Base-by-base conservation (phyloP, 108 stramenopile species). In the Skeletonema potamos region DNA sequence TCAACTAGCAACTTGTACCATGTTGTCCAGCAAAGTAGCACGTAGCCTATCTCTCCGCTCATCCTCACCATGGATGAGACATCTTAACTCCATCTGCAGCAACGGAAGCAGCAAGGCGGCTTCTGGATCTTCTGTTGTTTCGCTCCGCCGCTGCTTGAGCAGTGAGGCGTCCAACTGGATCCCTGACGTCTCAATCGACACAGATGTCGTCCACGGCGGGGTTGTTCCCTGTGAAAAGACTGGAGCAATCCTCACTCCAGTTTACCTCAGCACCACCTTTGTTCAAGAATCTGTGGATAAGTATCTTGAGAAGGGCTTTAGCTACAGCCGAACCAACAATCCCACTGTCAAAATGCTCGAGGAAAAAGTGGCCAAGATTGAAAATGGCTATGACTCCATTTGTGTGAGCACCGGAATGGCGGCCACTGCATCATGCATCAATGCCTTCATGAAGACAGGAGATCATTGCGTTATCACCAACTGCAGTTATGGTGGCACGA, bases 401-500 rank as follows among this genome's bases (percentile, higher is more conserved):
- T 85, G 85, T 60, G 86, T 93, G 24, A 80, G 86, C 26, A 91
- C 90, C 29, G 92, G 92, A 29, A 90, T 93, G 89, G 87, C 90
- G n/a, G 92, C 90, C 15, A 92, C 89, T 11, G 81, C 82, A 11
- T 81, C 85, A 17, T 81, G 79, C 62, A 89, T 90, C 84, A 87
- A 87, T 57, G 88, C 86, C 17, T 89, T 90, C 64, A 87, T 92
- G 80, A 87, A 88, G 44, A 64, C 84, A 13, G 91, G 91, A 13
- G 90, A 92, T 78, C 90, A 93, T 63, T 91, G 90, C 60, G 86
- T 93, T 65, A 87, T 90, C 55, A 91, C 89, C 66, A 85, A 92
- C 66, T 89, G 89, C 83, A 86, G 87, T 37, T 92, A 93, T 70
- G 92, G 90, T 15, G 92, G 91, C 48, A 92, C 92, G 39, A 92